Evolutionary conservation across 352 stramenopile species (phyloP).

Genomic region (Globisporangium emineosum): DNA sequence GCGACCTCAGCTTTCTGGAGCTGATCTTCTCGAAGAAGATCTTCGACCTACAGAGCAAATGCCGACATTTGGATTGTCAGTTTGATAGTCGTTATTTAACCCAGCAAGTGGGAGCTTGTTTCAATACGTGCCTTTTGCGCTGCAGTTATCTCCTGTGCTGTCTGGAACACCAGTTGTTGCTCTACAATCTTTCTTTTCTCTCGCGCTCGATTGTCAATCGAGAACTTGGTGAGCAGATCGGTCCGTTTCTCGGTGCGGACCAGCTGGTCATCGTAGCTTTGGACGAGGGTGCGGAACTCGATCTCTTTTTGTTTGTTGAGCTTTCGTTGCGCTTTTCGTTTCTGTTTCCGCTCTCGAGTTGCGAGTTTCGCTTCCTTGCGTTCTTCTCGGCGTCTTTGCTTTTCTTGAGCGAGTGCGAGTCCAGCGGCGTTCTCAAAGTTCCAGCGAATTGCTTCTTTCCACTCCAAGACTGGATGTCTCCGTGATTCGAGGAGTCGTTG

Average conservation of each 20-base stretch:
- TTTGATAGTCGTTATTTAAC: not conserved
- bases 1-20: not conserved
- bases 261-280: slow-evolving; percentile 40
- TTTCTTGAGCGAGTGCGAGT: slow-evolving; percentile 24
- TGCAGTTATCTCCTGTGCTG: slow-evolving; percentile 8
- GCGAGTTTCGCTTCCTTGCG: slow-evolving; percentile 28
- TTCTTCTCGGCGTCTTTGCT: slow-evolving; percentile 18
- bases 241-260: slow-evolving; percentile 43
- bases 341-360: slow-evolving; percentile 39
- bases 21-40: slow-evolving; percentile 15
- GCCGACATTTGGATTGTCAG: not conserved
- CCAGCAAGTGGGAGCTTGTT: too few relatives aligned
- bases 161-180: not conserved
- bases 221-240: slow-evolving; percentile 43
- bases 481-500: slow-evolving; percentile 38
- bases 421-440: slow-evolving; percentile 35
- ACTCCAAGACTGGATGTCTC: slow-evolving; percentile 46
- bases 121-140: slow-evolving; percentile 1
- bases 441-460: slow-evolving; percentile 41
- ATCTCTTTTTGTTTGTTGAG: slow-evolving; percentile 46
- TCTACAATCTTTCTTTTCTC: slow-evolving; percentile 21
- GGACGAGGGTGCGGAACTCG: slow-evolving; percentile 42
- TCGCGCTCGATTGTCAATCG: slow-evolving; percentile 31
- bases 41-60: slow-evolving; percentile 7
- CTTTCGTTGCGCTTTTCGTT: slow-evolving; percentile 39